Conservation (phyloP, 305 asterid species). For the Withania somnifera region DNA sequence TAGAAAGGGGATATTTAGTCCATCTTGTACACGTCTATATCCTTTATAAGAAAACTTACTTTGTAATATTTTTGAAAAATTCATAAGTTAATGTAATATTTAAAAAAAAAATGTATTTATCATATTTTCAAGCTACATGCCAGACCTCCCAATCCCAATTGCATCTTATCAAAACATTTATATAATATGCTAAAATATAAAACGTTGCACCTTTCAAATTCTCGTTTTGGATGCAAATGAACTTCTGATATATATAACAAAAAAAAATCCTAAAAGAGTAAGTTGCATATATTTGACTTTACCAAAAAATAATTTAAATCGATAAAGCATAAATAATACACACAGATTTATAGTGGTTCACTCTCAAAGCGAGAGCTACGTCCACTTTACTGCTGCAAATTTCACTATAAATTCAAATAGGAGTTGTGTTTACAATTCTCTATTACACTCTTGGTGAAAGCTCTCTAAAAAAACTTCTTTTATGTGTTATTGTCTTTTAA, state of each 20-base stretch:
- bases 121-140: background rate
- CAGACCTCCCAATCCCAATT: background rate
- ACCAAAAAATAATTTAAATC: too few species aligned
- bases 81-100: background rate
- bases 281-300: background rate
- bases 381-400: too few species aligned
- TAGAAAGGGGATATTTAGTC: background rate
- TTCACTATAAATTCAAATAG: too few species aligned
- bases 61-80: background rate
- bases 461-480: too few species aligned
- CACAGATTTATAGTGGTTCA: too few species aligned
- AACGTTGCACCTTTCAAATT: background rate
- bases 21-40: background rate
- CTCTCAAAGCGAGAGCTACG: too few species aligned
- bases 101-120: background rate
- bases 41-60: background rate
- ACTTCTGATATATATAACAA: too few species aligned
- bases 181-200: background rate
- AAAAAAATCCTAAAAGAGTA: background rate
- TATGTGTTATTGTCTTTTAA: too few species aligned
- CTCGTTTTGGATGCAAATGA: too few species aligned
- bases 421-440: too few species aligned
- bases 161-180: background rate
- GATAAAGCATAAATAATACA: too few species aligned
- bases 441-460: too few species aligned